Conservation (phyloP, 2,329 filamentous ascomycete genomes). For the Albifimbria verrucaria region DNA sequence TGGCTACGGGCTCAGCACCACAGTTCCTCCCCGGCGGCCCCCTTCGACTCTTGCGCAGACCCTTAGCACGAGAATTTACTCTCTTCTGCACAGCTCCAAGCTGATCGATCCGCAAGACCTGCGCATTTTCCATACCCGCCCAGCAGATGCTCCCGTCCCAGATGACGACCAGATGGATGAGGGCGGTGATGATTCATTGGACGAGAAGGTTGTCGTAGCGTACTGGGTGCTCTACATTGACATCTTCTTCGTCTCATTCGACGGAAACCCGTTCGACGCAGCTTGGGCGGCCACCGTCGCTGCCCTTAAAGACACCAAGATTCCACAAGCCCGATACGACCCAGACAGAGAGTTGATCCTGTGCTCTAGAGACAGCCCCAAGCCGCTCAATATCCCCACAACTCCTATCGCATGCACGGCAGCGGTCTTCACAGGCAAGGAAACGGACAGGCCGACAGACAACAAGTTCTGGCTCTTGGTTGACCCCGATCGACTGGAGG, state of each 20-base stretch:
- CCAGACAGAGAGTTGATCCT: constrained; percentile 74
- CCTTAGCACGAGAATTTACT: constrained; percentile 75
- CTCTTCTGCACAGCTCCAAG: constrained; percentile 68
- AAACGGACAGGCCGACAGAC: constrained; percentile 40
- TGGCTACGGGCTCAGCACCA: constrained; percentile 86
- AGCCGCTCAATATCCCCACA: constrained; percentile 56
- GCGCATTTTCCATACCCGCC: constrained; percentile 65
- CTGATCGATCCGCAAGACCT: constrained; percentile 67
- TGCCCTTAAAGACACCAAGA: constrained; percentile 70
- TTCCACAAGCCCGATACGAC: constrained; percentile 83
- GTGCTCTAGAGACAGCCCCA: constrained; percentile 61
- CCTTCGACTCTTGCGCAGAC: constrained; percentile 79
- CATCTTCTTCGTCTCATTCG: constrained; percentile 88
- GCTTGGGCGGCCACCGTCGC: constrained; percentile 83
- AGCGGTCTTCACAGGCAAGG: constrained; percentile 69
- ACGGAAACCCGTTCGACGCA: constrained; percentile 88
- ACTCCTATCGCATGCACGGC: constrained; percentile 76
- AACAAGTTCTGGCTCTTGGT: constrained; percentile 71
- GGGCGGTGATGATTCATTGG: constrained; percentile 25
- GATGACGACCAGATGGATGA: constrained; percentile 40
- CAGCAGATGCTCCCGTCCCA: constrained; percentile 43
- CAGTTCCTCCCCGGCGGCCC: constrained; percentile 81
- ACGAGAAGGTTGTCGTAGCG: constrained; percentile 60
- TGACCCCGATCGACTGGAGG: constrained; percentile 89
- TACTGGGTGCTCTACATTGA: constrained; percentile 97